Percentiles rank a stretch among this genome's conserved stretches.
Conservation (phyloP, 2,329 filamentous ascomycete genomes). For the Aspergillus awamori region DNA sequence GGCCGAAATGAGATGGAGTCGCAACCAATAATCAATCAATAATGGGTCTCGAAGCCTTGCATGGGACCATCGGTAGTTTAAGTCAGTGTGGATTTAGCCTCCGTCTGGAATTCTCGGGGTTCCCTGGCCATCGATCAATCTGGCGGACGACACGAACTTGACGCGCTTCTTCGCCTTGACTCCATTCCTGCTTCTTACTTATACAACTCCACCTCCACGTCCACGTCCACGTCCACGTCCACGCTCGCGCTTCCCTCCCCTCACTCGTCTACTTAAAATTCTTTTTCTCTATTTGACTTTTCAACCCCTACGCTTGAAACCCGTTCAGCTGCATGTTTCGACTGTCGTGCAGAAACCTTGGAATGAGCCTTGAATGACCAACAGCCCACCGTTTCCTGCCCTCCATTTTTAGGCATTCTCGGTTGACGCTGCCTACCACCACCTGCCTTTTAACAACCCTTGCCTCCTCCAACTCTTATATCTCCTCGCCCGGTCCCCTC, state of each 20-base stretch:
- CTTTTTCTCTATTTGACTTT: neutral
- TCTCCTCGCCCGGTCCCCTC: constrained; percentile 12
- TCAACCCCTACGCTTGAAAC: neutral
- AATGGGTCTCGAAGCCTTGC: constrained; percentile 3
- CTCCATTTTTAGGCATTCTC: constrained; percentile 15
- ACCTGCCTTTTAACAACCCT: constrained; percentile 5
- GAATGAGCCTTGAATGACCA: constrained; percentile 9
- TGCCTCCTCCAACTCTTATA: constrained; percentile 16
- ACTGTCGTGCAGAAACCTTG: constrained; percentile 6
- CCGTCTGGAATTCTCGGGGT: constrained; percentile 2
- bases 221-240: no score
- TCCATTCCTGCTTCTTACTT: constrained; percentile 6
- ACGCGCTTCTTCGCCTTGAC: constrained; percentile 13
- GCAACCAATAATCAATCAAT: constrained; percentile 9
- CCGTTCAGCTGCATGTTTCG: constrained; percentile 18
- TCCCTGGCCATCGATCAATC: neutral
- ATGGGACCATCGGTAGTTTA: neutral
- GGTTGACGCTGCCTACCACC: constrained; percentile 8
- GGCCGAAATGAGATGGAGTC: neutral
- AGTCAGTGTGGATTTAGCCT: neutral
- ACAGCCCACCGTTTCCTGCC: constrained; percentile 1
- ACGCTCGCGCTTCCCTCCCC: neutral
- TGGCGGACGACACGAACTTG: constrained; percentile 17
- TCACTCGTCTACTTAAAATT: neutral
- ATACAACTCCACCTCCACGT: constrained; percentile 4